phyloP scores from a whole-genome alignment of 805 yeast genomes.

The Candida krabiensis region DNA sequence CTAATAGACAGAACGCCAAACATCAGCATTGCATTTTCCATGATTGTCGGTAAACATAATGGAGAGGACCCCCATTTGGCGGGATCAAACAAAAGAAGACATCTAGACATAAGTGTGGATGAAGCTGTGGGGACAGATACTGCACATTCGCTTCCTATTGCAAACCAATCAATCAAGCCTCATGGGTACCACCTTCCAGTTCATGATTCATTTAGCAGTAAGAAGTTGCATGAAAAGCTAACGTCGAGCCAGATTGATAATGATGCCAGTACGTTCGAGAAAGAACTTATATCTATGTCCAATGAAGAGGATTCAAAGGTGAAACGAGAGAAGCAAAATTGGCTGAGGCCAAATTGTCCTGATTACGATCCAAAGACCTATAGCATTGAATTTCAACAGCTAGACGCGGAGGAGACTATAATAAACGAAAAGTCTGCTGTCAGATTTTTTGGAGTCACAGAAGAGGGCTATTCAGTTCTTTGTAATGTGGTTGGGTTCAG shows the following conservation, averaged over 20 bases:
- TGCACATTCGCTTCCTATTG: slow-evolving; percentile 33
- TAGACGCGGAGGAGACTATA: slow-evolving; percentile 87
- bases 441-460: slow-evolving; percentile 90
- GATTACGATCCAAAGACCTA: slow-evolving; percentile 46
- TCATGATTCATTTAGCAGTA: slow-evolving; percentile 23
- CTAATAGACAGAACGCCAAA: no score
- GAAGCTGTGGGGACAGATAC: slow-evolving; percentile 23
- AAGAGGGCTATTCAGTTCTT: slow-evolving; percentile 81
- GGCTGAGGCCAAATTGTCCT: slow-evolving; percentile 58
- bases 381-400: slow-evolving; percentile 80
- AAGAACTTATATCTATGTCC: slow-evolving; percentile 48
- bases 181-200: slow-evolving; percentile 33
- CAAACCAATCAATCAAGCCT: slow-evolving; percentile 28
- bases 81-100: slow-evolving; percentile 20
- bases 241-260: slow-evolving; percentile 27
- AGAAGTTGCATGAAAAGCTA: slow-evolving; percentile 29
- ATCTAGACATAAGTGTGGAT: slow-evolving; percentile 23
- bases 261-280: slow-evolving; percentile 52
- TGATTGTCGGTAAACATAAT: slow-evolving; percentile 10
- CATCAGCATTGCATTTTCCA: no score
- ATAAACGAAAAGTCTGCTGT: slow-evolving; percentile 61
- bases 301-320: slow-evolving; percentile 19
- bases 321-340: slow-evolving; percentile 32
- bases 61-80: slow-evolving; percentile 8
- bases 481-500: slow-evolving; percentile 87